Percentiles rank a stretch among this genome's conserved stretches.
Conservation (phyloP, 2,329 filamentous ascomycete genomes). For the Colletotrichum tofieldiae region DNA sequence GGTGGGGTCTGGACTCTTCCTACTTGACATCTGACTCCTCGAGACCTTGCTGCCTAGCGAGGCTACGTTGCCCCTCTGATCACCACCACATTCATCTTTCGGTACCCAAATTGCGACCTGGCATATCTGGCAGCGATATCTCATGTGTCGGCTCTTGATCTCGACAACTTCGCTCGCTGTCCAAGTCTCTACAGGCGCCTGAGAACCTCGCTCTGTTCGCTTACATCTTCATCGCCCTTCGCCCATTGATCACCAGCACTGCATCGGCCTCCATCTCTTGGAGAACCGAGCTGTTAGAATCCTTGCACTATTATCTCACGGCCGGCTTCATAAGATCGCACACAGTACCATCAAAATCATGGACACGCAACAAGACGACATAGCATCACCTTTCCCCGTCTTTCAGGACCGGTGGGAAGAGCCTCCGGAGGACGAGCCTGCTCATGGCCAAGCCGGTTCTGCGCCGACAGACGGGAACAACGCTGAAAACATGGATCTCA, state of each 20-base stretch:
- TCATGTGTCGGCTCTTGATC: neutral
- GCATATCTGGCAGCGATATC: neutral
- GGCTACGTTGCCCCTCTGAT: conserved; percentile 31
- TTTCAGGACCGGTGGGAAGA: neutral
- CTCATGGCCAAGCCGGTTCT: neutral
- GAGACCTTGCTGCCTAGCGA: conserved; percentile 37
- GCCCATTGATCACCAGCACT: neutral
- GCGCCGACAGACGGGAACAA: neutral
- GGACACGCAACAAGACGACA: neutral
- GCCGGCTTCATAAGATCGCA: neutral
- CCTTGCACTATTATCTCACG: neutral
- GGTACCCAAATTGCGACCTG: neutral
- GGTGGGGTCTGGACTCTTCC: neutral
- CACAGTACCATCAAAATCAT: neutral
- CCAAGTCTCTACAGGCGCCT: no score
- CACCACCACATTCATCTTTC: conserved; percentile 8
- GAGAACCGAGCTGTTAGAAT: neutral
- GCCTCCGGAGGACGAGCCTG: neutral
- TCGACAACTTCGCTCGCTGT: neutral
- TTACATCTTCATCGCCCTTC: neutral
- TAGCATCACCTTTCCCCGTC: no score
- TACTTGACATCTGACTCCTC: conserved; percentile 31
- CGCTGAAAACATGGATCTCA: neutral
- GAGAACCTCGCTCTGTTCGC: neutral
- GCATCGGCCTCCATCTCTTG: neutral